Evolutionary conservation across 306 rosid species (phyloP), one percentile per base, ranked within the genome.

Genomic region (Begonia fuchsioides): DNA sequence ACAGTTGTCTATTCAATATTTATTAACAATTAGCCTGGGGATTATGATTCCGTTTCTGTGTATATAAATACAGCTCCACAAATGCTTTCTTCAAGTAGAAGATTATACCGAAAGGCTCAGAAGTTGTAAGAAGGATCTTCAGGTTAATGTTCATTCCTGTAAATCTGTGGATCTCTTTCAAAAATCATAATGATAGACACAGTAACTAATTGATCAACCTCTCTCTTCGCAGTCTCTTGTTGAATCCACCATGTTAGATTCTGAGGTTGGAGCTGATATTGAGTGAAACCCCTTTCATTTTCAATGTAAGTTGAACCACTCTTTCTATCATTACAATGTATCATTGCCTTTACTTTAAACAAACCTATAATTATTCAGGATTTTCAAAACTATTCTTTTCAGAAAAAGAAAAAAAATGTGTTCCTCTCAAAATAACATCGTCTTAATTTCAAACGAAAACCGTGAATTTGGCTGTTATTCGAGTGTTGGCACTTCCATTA

Each of bases 101-200:
- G 87, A 79, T 57, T 67, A 50, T 60, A 45, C 79, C 12, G 83
- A 85, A 47, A 72, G 64, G 56, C 85, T 79, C 51, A 70, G 75
- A 73, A 62, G 57, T 65, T 56, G 72, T 61, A 92, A 90, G 69
- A 72, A 73, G 50, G 86, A 90, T 75, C 81, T 85, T 69, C 87
- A 85, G 98, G 96, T 90, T 58, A 48, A 82, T 65, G 44, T 60
- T 54, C 13, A 14, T 18, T 9, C n/a, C n/a, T n/a, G n/a, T n/a
- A n/a, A n/a, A n/a, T n/a, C n/a, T 2, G 17, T n/a, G 35, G 7
- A 55, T 19, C 6, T 53, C 13, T 35, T 44, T 32, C n/a, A 15
- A 47, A 17, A 47, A 18, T 9, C 17, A 47, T 18, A 47, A 47
- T 10, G 11, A 4, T 13, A 11, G 18, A 20, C 32, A 20, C 11